Evolutionary conservation across 1,139 yeast species (phyloP).

Genomic region (Geotrichum klebahnii): DNA sequence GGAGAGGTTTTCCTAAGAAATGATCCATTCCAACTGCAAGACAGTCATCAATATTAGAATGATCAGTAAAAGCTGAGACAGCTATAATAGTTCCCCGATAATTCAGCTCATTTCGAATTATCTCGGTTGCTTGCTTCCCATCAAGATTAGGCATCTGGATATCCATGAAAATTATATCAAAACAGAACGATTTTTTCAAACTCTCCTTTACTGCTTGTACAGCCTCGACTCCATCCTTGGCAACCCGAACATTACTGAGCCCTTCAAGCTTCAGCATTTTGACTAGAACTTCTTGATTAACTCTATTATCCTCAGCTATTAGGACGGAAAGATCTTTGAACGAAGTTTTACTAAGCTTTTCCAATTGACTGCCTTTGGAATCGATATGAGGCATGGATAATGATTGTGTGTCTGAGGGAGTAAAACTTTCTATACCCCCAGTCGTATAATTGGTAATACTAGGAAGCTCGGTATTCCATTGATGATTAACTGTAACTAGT

Average conservation of each 20-base stretch:
- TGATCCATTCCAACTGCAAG: conserved; percentile 84
- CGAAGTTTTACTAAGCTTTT: conserved; percentile 40
- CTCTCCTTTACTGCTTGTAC: conserved; percentile 49
- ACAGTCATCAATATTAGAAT: conserved; percentile 81
- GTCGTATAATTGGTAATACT: too few relatives aligned
- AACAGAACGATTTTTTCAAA: conserved; percentile 30
- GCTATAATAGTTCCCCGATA: conserved; percentile 79
- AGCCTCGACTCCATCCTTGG: conserved; percentile 90
- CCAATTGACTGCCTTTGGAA: too few relatives aligned
- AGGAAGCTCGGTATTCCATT: too few relatives aligned
- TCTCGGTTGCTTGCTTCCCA: conserved; percentile 75
- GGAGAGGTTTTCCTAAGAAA: conserved; percentile 81
- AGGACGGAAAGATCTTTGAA: conserved; percentile 46
- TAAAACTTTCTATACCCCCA: too few relatives aligned
- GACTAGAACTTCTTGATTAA: conserved; percentile 88
- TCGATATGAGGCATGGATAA: too few relatives aligned
- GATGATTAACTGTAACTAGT: too few relatives aligned
- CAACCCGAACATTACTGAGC: conserved; percentile 63
- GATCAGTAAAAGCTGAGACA: conserved; percentile 91
- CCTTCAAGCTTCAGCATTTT: conserved; percentile 89
- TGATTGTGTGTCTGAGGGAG: too few relatives aligned
- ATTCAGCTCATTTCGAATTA: conserved; percentile 58
- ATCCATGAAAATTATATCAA: conserved; percentile 85
- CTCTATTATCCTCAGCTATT: conserved; percentile 93
- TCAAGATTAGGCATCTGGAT: conserved; percentile 95